Evolutionary conservation across 2,329 filamentous ascomycete species (phyloP), one percentile per base, ranked within the genome.

Genomic region (Paramyrothecium sp.): DNA sequence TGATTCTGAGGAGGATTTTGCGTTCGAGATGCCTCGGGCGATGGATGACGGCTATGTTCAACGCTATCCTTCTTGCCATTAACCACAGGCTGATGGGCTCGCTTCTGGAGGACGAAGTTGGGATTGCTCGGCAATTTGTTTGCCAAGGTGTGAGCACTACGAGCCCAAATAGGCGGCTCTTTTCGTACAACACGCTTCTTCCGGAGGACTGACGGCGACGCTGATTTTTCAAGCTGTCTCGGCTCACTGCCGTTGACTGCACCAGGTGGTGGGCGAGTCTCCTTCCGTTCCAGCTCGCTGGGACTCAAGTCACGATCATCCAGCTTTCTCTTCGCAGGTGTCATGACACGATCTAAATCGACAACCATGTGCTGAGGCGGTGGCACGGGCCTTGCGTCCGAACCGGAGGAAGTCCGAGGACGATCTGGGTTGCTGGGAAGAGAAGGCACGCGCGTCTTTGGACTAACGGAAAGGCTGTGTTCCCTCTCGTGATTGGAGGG

Each of bases 401-500:
- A 60, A 41, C 71, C 71, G 26, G 60, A 56, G 13, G 53, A 57
- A 52, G 61, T 60, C 47, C 62, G 57, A 20, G 63, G 60, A 47
- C 63, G 65, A 53, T 77, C 75, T 49, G 74, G 65, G 65, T 71
- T 79, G 68, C 73, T 80, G 57, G 76, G 76, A 41, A 84, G 67
- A 63, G 81, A 84, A 44, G 80, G 75, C 17, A 88, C 76, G 61
- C 83, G 80, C 38, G 90, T 92, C 74, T 91, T 92, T 30, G 91
- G 91, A 69, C 90, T 94, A 53, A 94, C 85, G 67, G 89, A 93
- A 54, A 89, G 72, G 69, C 88, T 91, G 53, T 83, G 79, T 60
- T 90, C 89, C 65, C 89, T 83, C 56, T 91, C 88, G 61, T 81
- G 81, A 52, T 81, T 79, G 48, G 82, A 81, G 57, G 81, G 77